These are phyloP conservation scores for Leccinum ochraceum DNA, from an alignment of 768 basidiomycete species.

Conservation along the genomic window DNA sequence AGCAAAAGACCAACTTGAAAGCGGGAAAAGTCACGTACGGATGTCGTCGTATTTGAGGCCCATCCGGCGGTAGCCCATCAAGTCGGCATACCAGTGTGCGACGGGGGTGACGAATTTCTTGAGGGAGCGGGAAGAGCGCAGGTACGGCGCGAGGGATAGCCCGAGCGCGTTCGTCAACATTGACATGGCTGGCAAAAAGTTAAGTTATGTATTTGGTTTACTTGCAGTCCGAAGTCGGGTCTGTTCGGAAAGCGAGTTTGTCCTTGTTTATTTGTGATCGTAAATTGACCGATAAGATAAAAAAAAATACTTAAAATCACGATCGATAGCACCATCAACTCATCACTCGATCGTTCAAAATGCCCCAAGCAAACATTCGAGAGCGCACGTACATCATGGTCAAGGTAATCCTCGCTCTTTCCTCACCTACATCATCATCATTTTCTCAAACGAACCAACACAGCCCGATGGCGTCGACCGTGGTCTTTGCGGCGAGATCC, in stretches of 20 bases:
- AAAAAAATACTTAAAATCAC: not conserved
- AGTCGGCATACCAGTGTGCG: constrained; percentile 79
- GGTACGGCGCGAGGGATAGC: constrained; percentile 71
- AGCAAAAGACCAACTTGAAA: not conserved
- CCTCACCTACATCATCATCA: not conserved
- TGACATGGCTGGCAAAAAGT: not conserved
- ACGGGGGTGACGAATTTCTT: constrained; percentile 71
- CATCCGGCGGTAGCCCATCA: constrained; percentile 80
- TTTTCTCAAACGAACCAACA: not conserved
- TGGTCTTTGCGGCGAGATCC: constrained; percentile 93
- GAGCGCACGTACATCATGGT: constrained; percentile 99
- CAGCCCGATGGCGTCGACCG: constrained; percentile 99
- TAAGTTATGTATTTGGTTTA: too few species aligned
- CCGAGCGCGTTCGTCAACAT: constrained; percentile 53
- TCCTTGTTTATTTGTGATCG: constrained; percentile 35
- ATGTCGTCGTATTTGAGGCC: constrained; percentile 97
- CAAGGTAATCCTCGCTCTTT: constrained; percentile 58
- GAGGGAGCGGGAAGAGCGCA: constrained; percentile 69
- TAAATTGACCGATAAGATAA: constrained; percentile 33
- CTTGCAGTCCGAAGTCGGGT: constrained; percentile 7
- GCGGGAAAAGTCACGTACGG: constrained; percentile 52
- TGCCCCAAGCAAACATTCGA: constrained; percentile 30
- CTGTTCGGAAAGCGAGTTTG: constrained; percentile 40
- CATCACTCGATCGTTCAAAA: constrained; percentile 43
- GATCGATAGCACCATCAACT: constrained; percentile 24